These are phyloP conservation scores for Avena insularis DNA, from an alignment of 176 grass and related monocot genomes.

Conservation along the genomic window DNA sequence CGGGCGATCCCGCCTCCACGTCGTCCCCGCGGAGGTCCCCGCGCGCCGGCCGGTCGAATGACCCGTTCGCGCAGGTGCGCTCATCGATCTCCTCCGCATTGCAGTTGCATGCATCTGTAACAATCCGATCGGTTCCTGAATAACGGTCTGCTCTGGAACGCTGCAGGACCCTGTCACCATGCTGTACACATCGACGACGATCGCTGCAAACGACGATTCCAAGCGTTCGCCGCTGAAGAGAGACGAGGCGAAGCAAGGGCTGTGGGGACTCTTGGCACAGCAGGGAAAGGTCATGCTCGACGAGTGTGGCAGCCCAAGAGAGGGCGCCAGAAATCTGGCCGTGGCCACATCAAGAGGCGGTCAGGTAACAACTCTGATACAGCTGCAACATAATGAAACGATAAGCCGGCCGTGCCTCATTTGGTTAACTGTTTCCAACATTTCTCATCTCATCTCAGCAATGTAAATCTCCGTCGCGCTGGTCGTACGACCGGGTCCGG, in stretches of 20 bases:
- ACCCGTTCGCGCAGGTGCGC: constrained; percentile 29
- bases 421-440: not conserved
- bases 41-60: not conserved
- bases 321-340: constrained; percentile 22
- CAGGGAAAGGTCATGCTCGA: constrained; percentile 80
- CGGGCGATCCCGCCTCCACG: not conserved
- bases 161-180: constrained; percentile 53
- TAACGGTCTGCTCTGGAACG: not conserved
- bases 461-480: constrained; percentile 49
- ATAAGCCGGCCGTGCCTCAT: not conserved
- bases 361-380: constrained; percentile 40
- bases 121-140: constrained; percentile 1
- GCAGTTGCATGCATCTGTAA: not conserved
- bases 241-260: constrained; percentile 53
- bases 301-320: constrained; percentile 45
- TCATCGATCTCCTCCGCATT: not conserved
- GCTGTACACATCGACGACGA: constrained; percentile 55
- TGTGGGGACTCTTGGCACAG: constrained; percentile 69
- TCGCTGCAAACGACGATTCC: constrained; percentile 34
- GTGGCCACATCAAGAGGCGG: not conserved
- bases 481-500: constrained; percentile 58
- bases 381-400: no score
- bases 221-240: constrained; percentile 28
- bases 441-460: constrained; percentile 30
- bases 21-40: not conserved